Conservation (phyloP, 2,329 filamentous ascomycete genomes). For the Diaporthe sp. region DNA sequence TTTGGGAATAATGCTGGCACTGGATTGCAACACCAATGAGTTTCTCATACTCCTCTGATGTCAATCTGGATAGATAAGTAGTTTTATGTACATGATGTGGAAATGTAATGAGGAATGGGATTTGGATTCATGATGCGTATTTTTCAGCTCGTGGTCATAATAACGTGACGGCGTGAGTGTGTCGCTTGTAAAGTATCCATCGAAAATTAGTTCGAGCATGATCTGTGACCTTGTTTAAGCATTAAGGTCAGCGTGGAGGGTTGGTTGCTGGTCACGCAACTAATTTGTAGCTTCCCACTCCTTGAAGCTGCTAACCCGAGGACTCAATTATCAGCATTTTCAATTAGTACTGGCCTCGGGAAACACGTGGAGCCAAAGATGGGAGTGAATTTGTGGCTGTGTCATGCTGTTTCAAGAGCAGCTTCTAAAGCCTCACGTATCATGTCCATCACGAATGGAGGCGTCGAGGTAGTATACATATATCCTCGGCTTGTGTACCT, state of each 20-base stretch:
- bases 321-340: not conserved
- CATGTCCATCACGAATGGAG: not conserved
- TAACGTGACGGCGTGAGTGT: not conserved
- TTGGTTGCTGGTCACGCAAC: not conserved
- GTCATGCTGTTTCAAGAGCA: not conserved
- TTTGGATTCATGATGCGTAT: conserved; percentile 42
- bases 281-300: not conserved
- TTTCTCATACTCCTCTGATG: conserved; percentile 20
- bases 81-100: conserved; percentile 58
- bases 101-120: conserved; percentile 38
- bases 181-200: not conserved
- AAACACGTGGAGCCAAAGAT: not conserved
- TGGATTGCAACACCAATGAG: conserved; percentile 7
- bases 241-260: too few relatives aligned
- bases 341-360: not conserved
- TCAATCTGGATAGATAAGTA: conserved; percentile 55
- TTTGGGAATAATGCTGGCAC: conserved; percentile 6
- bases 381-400: not conserved
- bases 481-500: not conserved
- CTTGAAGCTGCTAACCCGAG: not conserved
- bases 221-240: too few relatives aligned
- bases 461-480: not conserved
- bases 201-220: not conserved
- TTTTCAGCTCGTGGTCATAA: not conserved
- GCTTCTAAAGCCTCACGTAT: not conserved